Evolutionary conservation across 1,284 basidiomycete genomes (phyloP).

Genomic region (Mycena sp.): DNA sequence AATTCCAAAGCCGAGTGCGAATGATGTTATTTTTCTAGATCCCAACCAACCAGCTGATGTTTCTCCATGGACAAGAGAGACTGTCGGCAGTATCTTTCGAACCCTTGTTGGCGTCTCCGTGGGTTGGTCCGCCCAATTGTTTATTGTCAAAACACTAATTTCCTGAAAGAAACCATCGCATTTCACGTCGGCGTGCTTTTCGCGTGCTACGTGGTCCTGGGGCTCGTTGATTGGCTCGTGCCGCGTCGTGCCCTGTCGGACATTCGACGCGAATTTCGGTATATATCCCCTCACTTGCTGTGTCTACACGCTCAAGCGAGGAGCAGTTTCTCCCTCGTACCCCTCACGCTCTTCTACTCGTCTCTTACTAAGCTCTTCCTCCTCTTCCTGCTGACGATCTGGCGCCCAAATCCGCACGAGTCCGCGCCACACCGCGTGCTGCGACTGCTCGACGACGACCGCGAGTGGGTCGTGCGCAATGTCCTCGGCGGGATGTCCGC

Average conservation of each 20-base stretch:
- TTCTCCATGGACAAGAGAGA: constrained; percentile 59
- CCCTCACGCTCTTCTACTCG: constrained; percentile 86
- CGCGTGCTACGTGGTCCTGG: constrained; percentile 63
- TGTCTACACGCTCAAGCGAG: constrained; percentile 62
- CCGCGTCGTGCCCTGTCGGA: constrained; percentile 53
- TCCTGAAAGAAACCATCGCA: constrained; percentile 67
- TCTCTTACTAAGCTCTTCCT: constrained; percentile 89
- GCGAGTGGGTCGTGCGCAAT: constrained; percentile 87
- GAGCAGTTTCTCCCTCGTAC: constrained; percentile 67
- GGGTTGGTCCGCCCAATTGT: neutral
- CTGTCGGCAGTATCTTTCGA: constrained; percentile 59
- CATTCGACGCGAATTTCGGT: constrained; percentile 66
- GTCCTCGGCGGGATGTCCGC: constrained; percentile 86
- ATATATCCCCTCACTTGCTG: neutral
- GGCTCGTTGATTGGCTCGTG: constrained; percentile 47
- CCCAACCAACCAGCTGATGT: constrained; percentile 44
- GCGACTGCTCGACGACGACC: constrained; percentile 64
- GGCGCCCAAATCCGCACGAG: constrained; percentile 54
- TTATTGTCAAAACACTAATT: constrained; percentile 3
- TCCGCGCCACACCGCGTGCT: neutral
- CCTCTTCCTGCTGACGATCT: constrained; percentile 84
- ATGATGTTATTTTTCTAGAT: constrained; percentile 41
- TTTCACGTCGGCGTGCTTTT: constrained; percentile 75
- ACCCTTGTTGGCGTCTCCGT: constrained; percentile 69
- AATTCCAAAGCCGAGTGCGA: neutral